Evolutionary conservation across 148 eudicot genomes (phyloP).

Genomic region (Amaranthus cruentus): DNA sequence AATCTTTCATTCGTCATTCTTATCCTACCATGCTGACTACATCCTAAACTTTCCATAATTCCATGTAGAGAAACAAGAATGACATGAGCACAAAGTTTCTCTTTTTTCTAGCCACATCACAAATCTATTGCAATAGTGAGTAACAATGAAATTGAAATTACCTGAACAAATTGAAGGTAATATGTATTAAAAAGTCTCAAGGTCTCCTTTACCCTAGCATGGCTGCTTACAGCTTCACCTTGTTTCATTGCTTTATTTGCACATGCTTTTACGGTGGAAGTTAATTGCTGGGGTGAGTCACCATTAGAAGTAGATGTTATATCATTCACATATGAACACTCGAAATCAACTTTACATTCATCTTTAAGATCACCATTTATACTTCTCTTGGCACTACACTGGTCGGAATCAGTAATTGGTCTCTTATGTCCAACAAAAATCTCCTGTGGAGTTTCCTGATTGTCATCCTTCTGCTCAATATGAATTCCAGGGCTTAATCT

Average conservation of each 20-base stretch:
- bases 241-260: slow-evolving; percentile 1
- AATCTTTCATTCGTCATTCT: not conserved
- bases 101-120: not conserved
- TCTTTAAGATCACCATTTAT: slow-evolving; percentile 12
- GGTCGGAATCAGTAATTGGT: not conserved
- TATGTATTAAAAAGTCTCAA: slow-evolving; percentile 25
- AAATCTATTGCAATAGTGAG: not conserved
- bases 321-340: slow-evolving; percentile 2
- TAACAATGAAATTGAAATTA: slow-evolving; percentile 8
- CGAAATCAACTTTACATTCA: not conserved
- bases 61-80: not conserved
- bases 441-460: not conserved
- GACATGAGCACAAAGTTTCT: not conserved
- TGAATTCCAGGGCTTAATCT: slow-evolving; percentile 22
- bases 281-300: not conserved
- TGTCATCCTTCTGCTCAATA: slow-evolving; percentile 8
- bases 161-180: slow-evolving; percentile 33
- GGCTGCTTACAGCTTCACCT: slow-evolving; percentile 16
- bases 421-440: not conserved
- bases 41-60: too few species aligned
- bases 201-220: slow-evolving; percentile 32
- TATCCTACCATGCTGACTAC: not conserved
- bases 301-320: not conserved
- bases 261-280: not conserved
- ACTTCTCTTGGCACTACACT: slow-evolving; percentile 8